Evolutionary conservation across 2,329 filamentous ascomycete genomes (phyloP).

Genomic region (Diaporthe longicolla): DNA sequence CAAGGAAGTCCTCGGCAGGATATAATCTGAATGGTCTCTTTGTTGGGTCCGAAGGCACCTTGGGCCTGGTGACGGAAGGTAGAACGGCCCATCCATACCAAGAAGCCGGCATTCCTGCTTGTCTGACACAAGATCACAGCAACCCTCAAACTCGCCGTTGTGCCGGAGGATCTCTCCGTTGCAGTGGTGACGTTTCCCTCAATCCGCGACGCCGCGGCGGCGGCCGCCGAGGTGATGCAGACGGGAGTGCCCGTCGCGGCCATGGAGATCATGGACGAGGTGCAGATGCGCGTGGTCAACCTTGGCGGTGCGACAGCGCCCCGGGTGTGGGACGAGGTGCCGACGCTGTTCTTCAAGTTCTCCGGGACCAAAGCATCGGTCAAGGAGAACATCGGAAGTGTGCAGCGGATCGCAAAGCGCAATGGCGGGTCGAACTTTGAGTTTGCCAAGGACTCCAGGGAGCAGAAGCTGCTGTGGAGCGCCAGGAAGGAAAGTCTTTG

Average conservation of each 20-base stretch:
- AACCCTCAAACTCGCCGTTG: slow-evolving; percentile 82
- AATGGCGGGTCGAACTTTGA: slow-evolving; percentile 79
- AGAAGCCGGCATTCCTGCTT: slow-evolving; percentile 42
- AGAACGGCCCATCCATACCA: slow-evolving; percentile 28
- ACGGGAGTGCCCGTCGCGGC: slow-evolving; percentile 80
- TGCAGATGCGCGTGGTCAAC: slow-evolving; percentile 89
- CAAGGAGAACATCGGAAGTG: slow-evolving; percentile 79
- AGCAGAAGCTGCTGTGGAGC: slow-evolving; percentile 84
- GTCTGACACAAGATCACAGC: slow-evolving; percentile 54
- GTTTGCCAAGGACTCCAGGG: slow-evolving; percentile 79
- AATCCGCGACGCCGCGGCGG: slow-evolving; percentile 81
- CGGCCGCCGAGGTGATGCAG: slow-evolving; percentile 82
- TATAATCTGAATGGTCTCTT: slow-evolving; percentile 88
- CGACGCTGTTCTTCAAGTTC: slow-evolving; percentile 89
- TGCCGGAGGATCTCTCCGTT: slow-evolving; percentile 82
- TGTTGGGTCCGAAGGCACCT: slow-evolving; percentile 84
- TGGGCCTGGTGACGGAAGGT: slow-evolving; percentile 84
- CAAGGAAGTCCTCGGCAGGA: slow-evolving; percentile 84
- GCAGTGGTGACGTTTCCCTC: slow-evolving; percentile 85
- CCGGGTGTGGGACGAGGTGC: slow-evolving; percentile 79
- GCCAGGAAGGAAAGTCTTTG: slow-evolving; percentile 88
- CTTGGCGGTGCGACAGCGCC: slow-evolving; percentile 78
- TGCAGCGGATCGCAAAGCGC: slow-evolving; percentile 75
- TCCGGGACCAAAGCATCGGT: slow-evolving; percentile 85
- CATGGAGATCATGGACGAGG: slow-evolving; percentile 89